These are phyloP conservation scores for Micractinium conductrix DNA, from an alignment of 139 green algal species.

Conservation along the genomic window DNA sequence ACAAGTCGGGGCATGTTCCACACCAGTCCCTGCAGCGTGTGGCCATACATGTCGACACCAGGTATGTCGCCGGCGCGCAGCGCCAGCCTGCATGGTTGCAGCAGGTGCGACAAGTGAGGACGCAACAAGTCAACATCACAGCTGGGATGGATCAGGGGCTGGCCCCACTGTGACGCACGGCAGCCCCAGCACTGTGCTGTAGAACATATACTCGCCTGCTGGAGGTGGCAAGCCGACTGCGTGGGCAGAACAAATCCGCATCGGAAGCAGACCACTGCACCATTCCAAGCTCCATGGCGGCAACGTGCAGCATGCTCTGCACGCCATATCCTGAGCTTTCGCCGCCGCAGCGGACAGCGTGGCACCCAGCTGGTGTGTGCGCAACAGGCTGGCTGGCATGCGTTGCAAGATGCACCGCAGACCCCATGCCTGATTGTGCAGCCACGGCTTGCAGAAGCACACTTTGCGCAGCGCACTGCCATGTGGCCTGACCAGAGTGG, in stretches of 20 bases:
- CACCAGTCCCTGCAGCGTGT: background rate
- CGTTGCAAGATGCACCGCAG: background rate
- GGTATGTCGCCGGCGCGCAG: background rate
- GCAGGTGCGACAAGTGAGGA: no score
- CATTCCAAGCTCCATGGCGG: constrained; percentile 24
- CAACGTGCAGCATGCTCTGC: constrained; percentile 40
- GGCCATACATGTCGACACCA: constrained; percentile 21
- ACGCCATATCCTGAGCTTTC: no score
- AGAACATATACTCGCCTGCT: no score
- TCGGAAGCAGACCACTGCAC: background rate
- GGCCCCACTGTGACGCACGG: no score
- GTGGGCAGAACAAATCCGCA: no score
- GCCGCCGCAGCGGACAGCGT: no score
- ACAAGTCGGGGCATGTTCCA: constrained; percentile 35
- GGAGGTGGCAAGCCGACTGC: no score
- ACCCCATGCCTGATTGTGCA: background rate
- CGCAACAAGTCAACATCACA: no score
- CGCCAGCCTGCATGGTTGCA: no score
- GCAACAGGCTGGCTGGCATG: background rate
- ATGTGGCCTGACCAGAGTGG: background rate
- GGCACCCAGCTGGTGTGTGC: background rate
- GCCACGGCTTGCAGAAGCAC: background rate
- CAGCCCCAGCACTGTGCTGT: no score
- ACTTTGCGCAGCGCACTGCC: background rate
- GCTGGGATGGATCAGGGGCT: no score